phyloP scores from a whole-genome alignment of 2,329 filamentous ascomycete genomes.

The Raffaelea arxii region DNA sequence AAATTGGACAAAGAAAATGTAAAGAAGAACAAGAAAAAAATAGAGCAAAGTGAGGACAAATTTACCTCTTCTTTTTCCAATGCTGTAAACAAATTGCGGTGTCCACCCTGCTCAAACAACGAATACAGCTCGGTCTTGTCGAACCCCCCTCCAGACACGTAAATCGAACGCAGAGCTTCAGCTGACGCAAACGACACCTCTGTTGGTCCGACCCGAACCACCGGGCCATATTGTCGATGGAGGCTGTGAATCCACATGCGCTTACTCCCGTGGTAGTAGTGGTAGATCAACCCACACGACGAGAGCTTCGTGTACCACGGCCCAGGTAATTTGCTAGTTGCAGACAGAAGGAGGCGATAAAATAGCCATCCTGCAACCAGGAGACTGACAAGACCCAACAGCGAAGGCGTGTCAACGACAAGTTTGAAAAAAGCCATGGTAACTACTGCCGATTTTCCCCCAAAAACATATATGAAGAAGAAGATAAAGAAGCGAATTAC shows the following conservation, averaged over 20 bases:
- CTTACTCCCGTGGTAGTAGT: conserved; percentile 4
- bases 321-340: conserved; percentile 4
- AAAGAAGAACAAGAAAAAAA: background rate
- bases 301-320: conserved; percentile 6
- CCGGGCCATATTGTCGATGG: conserved; percentile 5
- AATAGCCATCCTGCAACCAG: too few species aligned
- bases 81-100: conserved; percentile 6
- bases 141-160: conserved; percentile 2
- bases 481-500: too few species aligned
- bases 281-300: conserved; percentile 1
- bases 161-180: conserved; percentile 3
- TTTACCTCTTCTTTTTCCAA: conserved; percentile 3
- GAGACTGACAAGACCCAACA: too few species aligned
- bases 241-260: conserved; percentile 7
- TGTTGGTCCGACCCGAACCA: conserved; percentile 4
- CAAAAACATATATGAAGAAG: too few species aligned
- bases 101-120: conserved; percentile 4
- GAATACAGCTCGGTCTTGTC: conserved; percentile 8
- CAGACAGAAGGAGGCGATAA: too few species aligned
- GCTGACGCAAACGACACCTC: conserved; percentile 6
- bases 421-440: too few species aligned
- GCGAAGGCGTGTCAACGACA: too few species aligned
- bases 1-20: too few species aligned
- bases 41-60: background rate
- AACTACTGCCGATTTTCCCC: too few species aligned